Base-by-base conservation (phyloP, 1,284 basidiomycete genomes). In the Sporisorium sorghi region DNA sequence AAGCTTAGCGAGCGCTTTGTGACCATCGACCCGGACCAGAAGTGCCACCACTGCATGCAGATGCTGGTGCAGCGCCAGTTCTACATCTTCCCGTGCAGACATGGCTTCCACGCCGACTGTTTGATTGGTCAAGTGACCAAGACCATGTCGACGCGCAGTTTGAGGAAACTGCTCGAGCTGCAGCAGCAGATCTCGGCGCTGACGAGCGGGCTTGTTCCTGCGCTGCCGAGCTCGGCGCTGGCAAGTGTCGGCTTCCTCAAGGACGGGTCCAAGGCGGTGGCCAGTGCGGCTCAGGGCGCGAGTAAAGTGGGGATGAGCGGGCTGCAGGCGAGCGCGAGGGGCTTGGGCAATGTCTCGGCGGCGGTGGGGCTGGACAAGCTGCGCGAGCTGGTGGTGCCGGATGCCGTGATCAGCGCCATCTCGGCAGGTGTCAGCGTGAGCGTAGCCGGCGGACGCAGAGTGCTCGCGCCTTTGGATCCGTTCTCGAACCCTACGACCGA, bases 31-130 rank as follows among this genome's bases (percentile, higher is more conserved):
- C 89, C 90, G 19, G 90, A 89, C 65, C 95, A 98, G 78, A 89
- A 90, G 75, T 99, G 97, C 82, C 91, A 91, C 24, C 88, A 89
- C 42, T 99, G 97, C 85, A 88, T 88, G 14, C 87, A 89, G 66
- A 87, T 90, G 39, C 87, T 99, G 56, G 86, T 97, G 51, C 91
- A 90, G 28, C 87, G 97, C 62, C 94, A 97, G 83, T 98, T 98
- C 85, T 99, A 99, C 86, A 93, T 97, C 49, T 99, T 99, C 87
- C 95, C 95, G 11, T 99, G 97, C 85, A 92, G 95, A 78, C 95
- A 97, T 83, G 90, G 90, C 11, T 97, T 84, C 71, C 84, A 85
- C 51, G 83, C 80, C 5, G 85, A 85, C 59, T 85, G 84, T 49
- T 63, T 85, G 42, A 81, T 85, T 23, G 67, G 76, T 5, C 70